A percentile compares a stretch with the other conserved stretches of the same genome.
Conservation (phyloP, 345 rosid species). For the Adansonia digitata region DNA sequence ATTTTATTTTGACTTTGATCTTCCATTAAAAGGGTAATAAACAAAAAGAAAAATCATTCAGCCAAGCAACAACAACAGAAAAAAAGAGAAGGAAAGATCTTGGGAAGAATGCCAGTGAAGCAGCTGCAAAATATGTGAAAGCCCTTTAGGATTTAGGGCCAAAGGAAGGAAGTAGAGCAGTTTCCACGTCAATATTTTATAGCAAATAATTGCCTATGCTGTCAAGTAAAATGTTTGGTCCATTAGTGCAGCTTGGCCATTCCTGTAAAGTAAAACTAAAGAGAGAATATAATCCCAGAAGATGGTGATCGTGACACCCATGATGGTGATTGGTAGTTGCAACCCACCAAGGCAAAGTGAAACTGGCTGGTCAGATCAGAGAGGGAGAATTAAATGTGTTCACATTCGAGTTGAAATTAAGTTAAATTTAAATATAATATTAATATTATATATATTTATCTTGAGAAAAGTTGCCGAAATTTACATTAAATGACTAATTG, state of each 20-base stretch:
- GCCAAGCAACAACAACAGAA: too few species aligned
- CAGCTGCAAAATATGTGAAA: not conserved
- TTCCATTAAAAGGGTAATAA: too few species aligned
- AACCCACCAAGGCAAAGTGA: not conserved
- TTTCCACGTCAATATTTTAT: not conserved
- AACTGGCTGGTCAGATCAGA: not conserved
- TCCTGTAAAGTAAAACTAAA: constrained; percentile 12
- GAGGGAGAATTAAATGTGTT: not conserved
- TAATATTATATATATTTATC: too few species aligned
- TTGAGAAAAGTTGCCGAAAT: not conserved
- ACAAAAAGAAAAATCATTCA: too few species aligned
- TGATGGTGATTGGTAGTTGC: constrained; percentile 5
- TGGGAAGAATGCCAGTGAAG: not conserved
- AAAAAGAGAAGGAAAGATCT: too few species aligned
- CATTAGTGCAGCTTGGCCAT: not conserved
- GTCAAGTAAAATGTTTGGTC: constrained; percentile 5
- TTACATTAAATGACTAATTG: too few species aligned
- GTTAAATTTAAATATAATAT: too few species aligned
- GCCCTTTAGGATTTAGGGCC: not conserved
- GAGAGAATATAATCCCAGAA: constrained; percentile 10
- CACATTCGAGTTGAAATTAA: not conserved
- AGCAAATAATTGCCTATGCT: too few species aligned
- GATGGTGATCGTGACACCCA: constrained; percentile 11
- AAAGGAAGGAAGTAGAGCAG: not conserved
- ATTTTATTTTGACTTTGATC: too few species aligned